Evolutionary conservation across 2,329 filamentous ascomycete species (phyloP), one percentile per base, ranked within the genome.

Genomic region (Geosmithia morbida): DNA sequence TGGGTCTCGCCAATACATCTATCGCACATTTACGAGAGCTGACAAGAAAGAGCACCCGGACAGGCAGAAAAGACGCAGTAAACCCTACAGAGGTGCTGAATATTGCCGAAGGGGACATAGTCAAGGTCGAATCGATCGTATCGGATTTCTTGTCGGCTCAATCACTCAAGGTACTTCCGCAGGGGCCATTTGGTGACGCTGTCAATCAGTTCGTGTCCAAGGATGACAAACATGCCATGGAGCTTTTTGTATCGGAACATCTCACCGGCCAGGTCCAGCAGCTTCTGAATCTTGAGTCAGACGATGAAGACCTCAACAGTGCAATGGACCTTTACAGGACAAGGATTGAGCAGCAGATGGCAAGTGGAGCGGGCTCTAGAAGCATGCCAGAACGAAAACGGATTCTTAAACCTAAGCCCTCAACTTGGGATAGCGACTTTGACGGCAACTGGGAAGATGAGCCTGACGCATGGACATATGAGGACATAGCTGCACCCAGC

Each of bases 171-270:
- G 92, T 98, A 45, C 72, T 98, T 0, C 92, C 92, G 0, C 87
- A 95, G 56, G 92, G 89, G 29, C 85, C 84, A 0, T 96, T 98
- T 57, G 85, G 88, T 16, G 89, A 97, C 57, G 92, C 92, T 0
- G 87, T 98, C 5, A 83, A 81, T 44, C 85, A 94, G 51, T 98
- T 92, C 56, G 87, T 98, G 22, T 82, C 89, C 60, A 97, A 97
- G 55, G 87, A 95, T 54, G 92, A 98, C 66, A 94, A 89, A 59
- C 82, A 92, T 56, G 87, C 87, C 2, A 87, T 97, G 81, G 81
- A 89, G 57, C 69, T 80, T 42, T 90, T 90, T 55, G 81, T 90
- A 10, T 77, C 75, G 19, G 81, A 87, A 30, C 83, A 82, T 14
- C 67, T 90, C 2, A 72, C 77, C 2, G 78, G 74, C 19, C 84